Evolutionary conservation across 2,329 filamentous ascomycete species (phyloP).

Genomic region (Fusarium humuli): DNA sequence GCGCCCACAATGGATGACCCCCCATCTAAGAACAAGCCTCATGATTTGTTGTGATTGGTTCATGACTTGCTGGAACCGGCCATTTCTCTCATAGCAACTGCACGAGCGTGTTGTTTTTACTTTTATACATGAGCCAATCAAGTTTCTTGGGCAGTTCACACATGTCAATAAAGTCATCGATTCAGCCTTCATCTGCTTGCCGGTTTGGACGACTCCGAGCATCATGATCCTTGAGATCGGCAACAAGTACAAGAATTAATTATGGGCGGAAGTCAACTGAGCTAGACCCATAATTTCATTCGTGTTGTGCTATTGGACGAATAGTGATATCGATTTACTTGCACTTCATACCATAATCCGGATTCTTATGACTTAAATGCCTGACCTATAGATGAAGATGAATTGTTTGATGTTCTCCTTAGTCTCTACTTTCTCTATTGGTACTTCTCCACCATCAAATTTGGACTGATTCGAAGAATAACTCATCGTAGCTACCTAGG

Average conservation of each 20-base stretch:
- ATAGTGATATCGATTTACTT: not conserved
- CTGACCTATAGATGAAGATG: not conserved
- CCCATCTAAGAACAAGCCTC: conserved; percentile 21
- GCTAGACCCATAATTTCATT: conserved; percentile 36
- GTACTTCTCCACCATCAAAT: not conserved
- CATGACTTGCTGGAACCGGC: not conserved
- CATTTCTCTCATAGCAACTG: not conserved
- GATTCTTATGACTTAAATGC: not conserved
- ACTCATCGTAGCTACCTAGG: not conserved
- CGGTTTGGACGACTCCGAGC: not conserved
- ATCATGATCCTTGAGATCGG: conserved; percentile 12
- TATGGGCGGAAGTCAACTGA: conserved; percentile 12
- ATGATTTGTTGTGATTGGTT: conserved; percentile 22
- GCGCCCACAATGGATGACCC: conserved; percentile 23
- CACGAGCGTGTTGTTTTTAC: not conserved
- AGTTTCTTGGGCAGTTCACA: not conserved
- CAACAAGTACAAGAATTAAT: conserved; percentile 4
- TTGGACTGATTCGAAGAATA: not conserved
- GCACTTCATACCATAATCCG: not conserved
- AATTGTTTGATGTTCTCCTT: not conserved
- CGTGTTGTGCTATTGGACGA: conserved; percentile 40
- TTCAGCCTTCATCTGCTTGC: not conserved
- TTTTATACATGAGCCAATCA: not conserved
- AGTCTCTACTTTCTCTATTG: no score
- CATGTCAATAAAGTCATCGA: not conserved